Conservation (phyloP, 2,329 filamentous ascomycete genomes). For the Microcera coccophila region DNA sequence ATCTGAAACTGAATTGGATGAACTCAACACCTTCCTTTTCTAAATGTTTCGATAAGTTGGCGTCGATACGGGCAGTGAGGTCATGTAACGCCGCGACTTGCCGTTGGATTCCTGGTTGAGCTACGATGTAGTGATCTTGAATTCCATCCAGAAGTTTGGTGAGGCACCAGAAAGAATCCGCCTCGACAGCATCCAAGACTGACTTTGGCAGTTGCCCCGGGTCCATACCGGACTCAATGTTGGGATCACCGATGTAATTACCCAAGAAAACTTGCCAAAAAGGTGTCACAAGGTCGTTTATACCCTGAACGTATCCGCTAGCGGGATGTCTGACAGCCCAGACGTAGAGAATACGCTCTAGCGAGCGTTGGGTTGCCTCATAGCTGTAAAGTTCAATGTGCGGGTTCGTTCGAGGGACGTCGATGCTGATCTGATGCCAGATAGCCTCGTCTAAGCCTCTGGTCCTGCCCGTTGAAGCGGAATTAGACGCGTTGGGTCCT, state of each 20-base stretch:
- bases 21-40: constrained; percentile 93
- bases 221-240: constrained; percentile 94
- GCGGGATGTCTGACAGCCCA: constrained; percentile 98
- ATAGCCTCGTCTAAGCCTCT: constrained; percentile 89
- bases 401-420: constrained; percentile 92
- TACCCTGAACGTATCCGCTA: constrained; percentile 96
- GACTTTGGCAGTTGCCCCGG: constrained; percentile 86
- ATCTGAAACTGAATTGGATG: constrained; percentile 97
- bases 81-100: constrained; percentile 88
- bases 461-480: constrained; percentile 41
- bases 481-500: constrained; percentile 42
- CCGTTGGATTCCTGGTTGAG: constrained; percentile 91
- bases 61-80: constrained; percentile 85
- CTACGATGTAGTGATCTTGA: constrained; percentile 98
- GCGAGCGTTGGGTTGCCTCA: constrained; percentile 88
- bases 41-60: constrained; percentile 77
- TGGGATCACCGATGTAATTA: constrained; percentile 88
- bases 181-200: constrained; percentile 93
- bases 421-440: constrained; percentile 99
- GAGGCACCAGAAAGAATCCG: constrained; percentile 96
- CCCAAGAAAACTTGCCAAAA: constrained; percentile 98
- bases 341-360: constrained; percentile 92
- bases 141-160: constrained; percentile 98
- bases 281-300: constrained; percentile 95
- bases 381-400: constrained; percentile 94